These are phyloP conservation scores for Theobroma cacao DNA, from an alignment of 345 rosid genomes.

Conservation along the genomic window DNA sequence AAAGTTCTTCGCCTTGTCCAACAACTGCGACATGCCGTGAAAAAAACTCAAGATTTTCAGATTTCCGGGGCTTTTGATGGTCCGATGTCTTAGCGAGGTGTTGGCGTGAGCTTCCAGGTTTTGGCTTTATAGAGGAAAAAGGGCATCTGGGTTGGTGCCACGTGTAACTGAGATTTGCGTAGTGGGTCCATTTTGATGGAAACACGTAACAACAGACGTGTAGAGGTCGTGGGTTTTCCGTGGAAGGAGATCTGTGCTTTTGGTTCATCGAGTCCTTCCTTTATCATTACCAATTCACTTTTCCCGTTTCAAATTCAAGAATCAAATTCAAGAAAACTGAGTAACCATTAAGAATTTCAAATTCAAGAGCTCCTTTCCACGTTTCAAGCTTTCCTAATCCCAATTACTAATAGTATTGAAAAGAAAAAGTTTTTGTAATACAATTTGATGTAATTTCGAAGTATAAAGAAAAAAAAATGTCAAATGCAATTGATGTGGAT, in stretches of 20 bases:
- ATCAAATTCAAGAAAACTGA: too few relatives aligned
- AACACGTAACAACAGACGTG: background rate
- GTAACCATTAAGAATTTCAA: background rate
- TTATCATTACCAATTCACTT: too few relatives aligned
- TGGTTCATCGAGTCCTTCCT: background rate
- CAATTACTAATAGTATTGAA: background rate
- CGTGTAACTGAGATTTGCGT: background rate
- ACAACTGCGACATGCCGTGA: conserved; percentile 29
- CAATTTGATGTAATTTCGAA: too few relatives aligned
- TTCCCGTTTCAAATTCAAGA: too few relatives aligned
- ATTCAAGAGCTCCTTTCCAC: background rate
- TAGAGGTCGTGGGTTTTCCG: background rate
- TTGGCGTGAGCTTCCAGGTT: background rate
- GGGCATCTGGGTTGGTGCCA: conserved; percentile 2
- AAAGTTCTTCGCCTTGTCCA: conserved; percentile 70
- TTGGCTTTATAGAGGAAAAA: background rate
- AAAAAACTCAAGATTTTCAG: background rate
- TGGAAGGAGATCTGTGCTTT: background rate
- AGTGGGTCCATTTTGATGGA: background rate
- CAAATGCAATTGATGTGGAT: too few relatives aligned
- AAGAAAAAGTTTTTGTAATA: too few relatives aligned
- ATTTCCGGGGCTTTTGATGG: background rate
- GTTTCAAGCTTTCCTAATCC: background rate
- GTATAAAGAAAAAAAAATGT: too few relatives aligned
- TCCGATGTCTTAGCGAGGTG: background rate